phyloP scores from a whole-genome alignment of 441 rosid species.

The Euphorbia celastroides region DNA sequence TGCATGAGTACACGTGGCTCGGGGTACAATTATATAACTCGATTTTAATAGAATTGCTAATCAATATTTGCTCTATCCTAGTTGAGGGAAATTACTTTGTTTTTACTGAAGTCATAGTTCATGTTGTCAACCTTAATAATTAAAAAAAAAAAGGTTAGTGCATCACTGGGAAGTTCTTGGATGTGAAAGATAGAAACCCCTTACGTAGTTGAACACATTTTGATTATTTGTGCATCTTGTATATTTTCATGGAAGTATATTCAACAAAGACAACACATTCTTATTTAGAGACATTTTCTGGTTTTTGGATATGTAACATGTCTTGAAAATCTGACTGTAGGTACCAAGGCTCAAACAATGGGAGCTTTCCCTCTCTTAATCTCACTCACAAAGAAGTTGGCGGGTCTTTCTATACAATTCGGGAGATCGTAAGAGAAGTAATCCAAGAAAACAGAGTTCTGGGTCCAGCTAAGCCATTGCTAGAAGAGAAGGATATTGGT shows the following conservation, averaged over 20 bases:
- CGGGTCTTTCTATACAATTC: conserved; percentile 86
- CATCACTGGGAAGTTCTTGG: not conserved
- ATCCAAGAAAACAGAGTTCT: conserved; percentile 94
- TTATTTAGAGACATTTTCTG: not conserved
- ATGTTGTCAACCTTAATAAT: no score
- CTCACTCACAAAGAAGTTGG: conserved; percentile 96
- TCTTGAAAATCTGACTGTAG: conserved; percentile 36
- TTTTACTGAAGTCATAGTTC: not conserved
- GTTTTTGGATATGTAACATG: conserved; percentile 7
- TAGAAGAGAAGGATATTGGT: conserved; percentile 28
- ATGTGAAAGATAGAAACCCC: not conserved
- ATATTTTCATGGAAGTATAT: not conserved
- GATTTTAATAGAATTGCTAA: conserved; percentile 1
- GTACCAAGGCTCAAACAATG: conserved; percentile 65
- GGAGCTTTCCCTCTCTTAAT: conserved; percentile 80
- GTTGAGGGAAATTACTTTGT: not conserved
- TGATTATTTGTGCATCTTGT: not conserved
- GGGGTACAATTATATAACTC: not conserved
- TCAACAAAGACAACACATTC: not conserved
- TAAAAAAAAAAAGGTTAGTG: not conserved
- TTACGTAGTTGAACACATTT: not conserved
- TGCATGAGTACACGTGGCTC: not conserved
- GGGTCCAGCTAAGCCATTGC: conserved; percentile 60
- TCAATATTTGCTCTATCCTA: not conserved
- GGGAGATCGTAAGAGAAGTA: conserved; percentile 92